A percentile compares a stretch with the other conserved stretches of the same genome.
Conservation (phyloP, 2,329 filamentous ascomycete species). For the Dothideomycetes sp. region DNA sequence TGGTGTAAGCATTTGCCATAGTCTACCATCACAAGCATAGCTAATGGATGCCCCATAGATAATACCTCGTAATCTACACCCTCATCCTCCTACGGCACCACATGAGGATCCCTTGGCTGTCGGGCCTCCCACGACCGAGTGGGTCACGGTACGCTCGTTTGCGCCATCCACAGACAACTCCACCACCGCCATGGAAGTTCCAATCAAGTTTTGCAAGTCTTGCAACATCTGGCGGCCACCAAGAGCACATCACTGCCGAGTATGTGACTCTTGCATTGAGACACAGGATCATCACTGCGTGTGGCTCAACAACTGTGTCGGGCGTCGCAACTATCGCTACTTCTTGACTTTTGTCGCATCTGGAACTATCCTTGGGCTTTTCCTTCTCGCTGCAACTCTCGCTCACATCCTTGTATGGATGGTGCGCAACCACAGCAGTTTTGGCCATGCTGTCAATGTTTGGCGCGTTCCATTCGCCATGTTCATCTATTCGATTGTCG, state of each 20-base stretch:
- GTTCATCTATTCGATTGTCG: slow-evolving; percentile 69
- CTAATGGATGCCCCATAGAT: no score
- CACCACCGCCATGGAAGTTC: slow-evolving; percentile 83
- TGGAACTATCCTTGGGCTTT: slow-evolving; percentile 64
- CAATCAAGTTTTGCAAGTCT: slow-evolving; percentile 94
- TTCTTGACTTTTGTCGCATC: slow-evolving; percentile 87
- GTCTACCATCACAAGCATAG: neutral
- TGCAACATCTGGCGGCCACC: slow-evolving; percentile 97
- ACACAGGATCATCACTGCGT: slow-evolving; percentile 97
- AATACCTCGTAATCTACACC: slow-evolving; percentile 81
- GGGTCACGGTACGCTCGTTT: slow-evolving; percentile 64
- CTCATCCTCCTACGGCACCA: slow-evolving; percentile 64
- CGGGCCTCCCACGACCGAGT: slow-evolving; percentile 81
- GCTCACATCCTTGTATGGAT: slow-evolving; percentile 69
- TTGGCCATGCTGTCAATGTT: slow-evolving; percentile 55
- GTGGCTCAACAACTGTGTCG: slow-evolving; percentile 98
- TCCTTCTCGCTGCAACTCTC: slow-evolving; percentile 67
- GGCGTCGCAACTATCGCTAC: slow-evolving; percentile 92
- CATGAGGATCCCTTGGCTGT: slow-evolving; percentile 71
- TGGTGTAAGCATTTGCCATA: slow-evolving; percentile 54
- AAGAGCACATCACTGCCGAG: slow-evolving; percentile 87
- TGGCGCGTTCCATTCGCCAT: slow-evolving; percentile 68
- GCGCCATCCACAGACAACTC: slow-evolving; percentile 47
- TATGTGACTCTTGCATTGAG: slow-evolving; percentile 95
- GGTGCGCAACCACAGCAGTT: slow-evolving; percentile 51